Evolutionary conservation across 257 asterid genomes (phyloP), one percentile per base, ranked within the genome.

Genomic region (Solanum clarkiae): DNA sequence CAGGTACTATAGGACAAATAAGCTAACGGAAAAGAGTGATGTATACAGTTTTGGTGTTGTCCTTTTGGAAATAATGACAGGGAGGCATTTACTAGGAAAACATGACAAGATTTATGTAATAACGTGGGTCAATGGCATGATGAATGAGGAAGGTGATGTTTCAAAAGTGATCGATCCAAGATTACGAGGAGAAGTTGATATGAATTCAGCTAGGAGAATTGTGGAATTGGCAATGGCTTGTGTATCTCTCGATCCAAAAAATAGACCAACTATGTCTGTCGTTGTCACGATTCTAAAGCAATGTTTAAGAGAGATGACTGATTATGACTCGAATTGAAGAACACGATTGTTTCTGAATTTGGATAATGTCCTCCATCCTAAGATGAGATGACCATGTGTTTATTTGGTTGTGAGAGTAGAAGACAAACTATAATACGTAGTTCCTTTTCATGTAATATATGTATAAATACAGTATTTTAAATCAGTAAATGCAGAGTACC

Each of bases 151-250:
- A 3, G 88, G 89, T 14, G 91, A 92, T 85, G 69, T 91, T 20
- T 18, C 26, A 45, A 75, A 65, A n/a, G 22, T 90, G 16, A 81
- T 85, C 24, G 93, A 89, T 44, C 84, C 90, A 4, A 88, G 85
- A 51, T 22, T 92, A 66, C 53, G n/a, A 7, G 89, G 87, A 40
- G 57, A 81, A 20, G 86, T 55, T 29, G 82, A 70, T 3, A 15
- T 44, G 8, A 83, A 85, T 29, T 82, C 90, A 0, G 90, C 71
- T 0, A 70, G 87, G 93, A 86, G 81, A 77, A 84, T 89, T 42
- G 86, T 91, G 56, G 92, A 90, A 85, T 7, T 91, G 17, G 93
- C 87, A 13, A 79, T 92, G 84, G 80, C 54, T 0, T 89, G 93
- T 77, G 90, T 89, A 22, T 88, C 93, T 81, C 47, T 40, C 1